phyloP scores from a whole-genome alignment of 2,329 filamentous ascomycete genomes.

The Nemania diffusa region DNA sequence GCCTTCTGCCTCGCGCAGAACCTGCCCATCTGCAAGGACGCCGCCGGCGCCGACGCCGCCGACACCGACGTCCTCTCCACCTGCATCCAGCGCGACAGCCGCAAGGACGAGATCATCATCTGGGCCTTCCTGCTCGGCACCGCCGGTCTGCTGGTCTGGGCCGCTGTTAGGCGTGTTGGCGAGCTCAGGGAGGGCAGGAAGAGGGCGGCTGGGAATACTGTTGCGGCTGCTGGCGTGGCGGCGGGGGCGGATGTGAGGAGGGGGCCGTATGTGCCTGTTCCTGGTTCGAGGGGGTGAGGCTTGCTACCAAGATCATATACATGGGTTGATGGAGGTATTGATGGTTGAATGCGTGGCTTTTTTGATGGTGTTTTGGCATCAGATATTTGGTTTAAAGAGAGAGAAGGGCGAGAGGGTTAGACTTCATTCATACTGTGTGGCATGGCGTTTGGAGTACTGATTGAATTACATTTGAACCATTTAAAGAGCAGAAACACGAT shows the following conservation, averaged over 20 bases:
- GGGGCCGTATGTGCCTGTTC: conserved; percentile 46
- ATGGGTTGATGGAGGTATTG: background rate
- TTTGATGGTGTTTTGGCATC: background rate
- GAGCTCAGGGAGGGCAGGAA: conserved; percentile 53
- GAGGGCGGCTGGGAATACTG: conserved; percentile 17
- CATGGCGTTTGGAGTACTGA: conserved; percentile 23
- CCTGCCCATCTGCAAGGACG: conserved; percentile 71
- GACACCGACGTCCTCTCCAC: conserved; percentile 70
- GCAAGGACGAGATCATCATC: conserved; percentile 74
- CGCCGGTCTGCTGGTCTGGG: conserved; percentile 68
- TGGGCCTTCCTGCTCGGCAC: conserved; percentile 72
- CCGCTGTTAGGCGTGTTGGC: conserved; percentile 61
- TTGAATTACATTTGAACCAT: background rate
- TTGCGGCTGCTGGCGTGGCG: background rate
- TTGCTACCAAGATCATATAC: background rate
- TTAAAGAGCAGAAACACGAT: background rate
- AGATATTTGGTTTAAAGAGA: background rate
- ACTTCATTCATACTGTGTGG: background rate
- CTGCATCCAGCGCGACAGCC: conserved; percentile 74
- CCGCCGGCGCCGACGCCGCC: conserved; percentile 68
- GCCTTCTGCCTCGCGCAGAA: conserved; percentile 70
- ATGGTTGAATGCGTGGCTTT: no score
- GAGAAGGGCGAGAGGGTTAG: background rate
- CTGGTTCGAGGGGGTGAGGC: background rate
- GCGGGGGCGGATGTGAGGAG: conserved; percentile 29